phyloP scores from a whole-genome alignment of 225 moss, liverwort and hornwort genomes.

The Anthoceros angustus region DNA sequence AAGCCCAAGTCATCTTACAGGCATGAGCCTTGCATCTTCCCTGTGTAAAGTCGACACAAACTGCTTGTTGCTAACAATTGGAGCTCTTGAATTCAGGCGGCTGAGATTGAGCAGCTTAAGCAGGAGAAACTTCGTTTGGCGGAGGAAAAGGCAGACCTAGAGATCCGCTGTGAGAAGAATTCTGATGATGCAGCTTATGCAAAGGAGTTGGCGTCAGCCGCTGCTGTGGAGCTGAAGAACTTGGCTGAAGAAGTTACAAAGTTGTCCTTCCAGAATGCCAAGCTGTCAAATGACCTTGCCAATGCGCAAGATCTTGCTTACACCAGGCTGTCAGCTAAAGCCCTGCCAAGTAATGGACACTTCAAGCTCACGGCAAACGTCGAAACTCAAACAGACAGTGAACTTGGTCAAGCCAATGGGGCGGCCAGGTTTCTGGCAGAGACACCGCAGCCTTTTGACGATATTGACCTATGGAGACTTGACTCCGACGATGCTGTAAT shows the following conservation, averaged over 20 bases:
- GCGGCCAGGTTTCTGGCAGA: constrained; percentile 28
- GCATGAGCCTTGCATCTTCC: constrained; percentile 16
- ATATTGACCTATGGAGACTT: constrained; percentile 30
- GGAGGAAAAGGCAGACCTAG: constrained; percentile 51
- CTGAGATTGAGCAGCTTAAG: constrained; percentile 70
- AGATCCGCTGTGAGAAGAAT: constrained; percentile 56
- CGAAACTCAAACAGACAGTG: constrained; percentile 47
- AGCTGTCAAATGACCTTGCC: constrained; percentile 62
- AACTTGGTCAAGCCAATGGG: constrained; percentile 12
- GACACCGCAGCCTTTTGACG: constrained; percentile 31
- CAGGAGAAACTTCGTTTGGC: constrained; percentile 37
- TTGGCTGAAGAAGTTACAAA: constrained; percentile 98
- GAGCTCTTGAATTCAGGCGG: constrained; percentile 19
- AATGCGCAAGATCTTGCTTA: constrained; percentile 71
- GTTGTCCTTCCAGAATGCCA: constrained; percentile 75
- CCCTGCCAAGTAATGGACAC: constrained; percentile 24
- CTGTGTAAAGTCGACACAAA: background rate
- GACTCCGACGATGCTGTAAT: constrained; percentile 31
- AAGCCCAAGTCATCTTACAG: constrained; percentile 66
- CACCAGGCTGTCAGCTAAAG: constrained; percentile 38
- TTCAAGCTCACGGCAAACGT: constrained; percentile 39
- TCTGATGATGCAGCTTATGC: constrained; percentile 89
- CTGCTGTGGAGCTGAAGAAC: constrained; percentile 92
- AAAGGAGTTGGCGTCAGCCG: constrained; percentile 80
- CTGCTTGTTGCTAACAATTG: background rate